A percentile compares a stretch with the other conserved stretches of the same genome.
phyloP scores from a whole-genome alignment of 108 stramenopile genomes.

The Nitzschia sp. region DNA sequence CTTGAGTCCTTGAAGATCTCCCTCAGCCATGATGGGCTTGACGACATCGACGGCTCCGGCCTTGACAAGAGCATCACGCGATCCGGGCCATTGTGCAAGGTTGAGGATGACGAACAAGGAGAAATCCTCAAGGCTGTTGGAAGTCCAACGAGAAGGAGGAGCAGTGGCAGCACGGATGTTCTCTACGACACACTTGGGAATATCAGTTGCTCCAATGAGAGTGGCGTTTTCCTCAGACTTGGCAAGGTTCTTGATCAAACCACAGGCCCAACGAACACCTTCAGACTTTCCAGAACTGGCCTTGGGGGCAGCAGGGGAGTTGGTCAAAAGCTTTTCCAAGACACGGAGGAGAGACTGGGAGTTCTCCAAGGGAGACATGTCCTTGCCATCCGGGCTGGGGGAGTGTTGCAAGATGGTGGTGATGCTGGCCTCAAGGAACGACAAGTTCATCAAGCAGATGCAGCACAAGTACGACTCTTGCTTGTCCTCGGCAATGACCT shows the following conservation, averaged over 20 bases:
- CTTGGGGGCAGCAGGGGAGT: constrained; percentile 89
- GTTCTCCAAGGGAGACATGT: constrained; percentile 73
- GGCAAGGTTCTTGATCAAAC: constrained; percentile 92
- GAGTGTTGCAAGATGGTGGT: constrained; percentile 86
- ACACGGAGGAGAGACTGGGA: constrained; percentile 82
- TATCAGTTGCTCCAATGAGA: constrained; percentile 85
- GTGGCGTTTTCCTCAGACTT: constrained; percentile 87
- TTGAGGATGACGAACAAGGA: constrained; percentile 87
- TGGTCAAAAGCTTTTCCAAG: constrained; percentile 80
- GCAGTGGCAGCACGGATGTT: constrained; percentile 81
- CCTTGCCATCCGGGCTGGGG: constrained; percentile 66
- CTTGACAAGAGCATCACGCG: constrained; percentile 73
- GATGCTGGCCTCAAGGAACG: constrained; percentile 90
- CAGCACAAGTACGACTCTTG: constrained; percentile 93
- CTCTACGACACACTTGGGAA: constrained; percentile 85
- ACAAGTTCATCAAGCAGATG: constrained; percentile 94
- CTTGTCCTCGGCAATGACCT: constrained; percentile 90
- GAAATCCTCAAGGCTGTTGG: constrained; percentile 89
- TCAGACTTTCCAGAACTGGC: constrained; percentile 89
- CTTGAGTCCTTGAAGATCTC: constrained; percentile 89
- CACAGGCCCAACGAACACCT: constrained; percentile 92
- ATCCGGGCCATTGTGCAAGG: constrained; percentile 85
- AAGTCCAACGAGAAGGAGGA: constrained; percentile 88
- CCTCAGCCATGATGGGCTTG: constrained; percentile 90
- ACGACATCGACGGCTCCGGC: constrained; percentile 89